These are phyloP conservation scores for Verticillium albo-atrum DNA, from an alignment of 2,329 filamentous ascomycete genomes.

Conservation along the genomic window DNA sequence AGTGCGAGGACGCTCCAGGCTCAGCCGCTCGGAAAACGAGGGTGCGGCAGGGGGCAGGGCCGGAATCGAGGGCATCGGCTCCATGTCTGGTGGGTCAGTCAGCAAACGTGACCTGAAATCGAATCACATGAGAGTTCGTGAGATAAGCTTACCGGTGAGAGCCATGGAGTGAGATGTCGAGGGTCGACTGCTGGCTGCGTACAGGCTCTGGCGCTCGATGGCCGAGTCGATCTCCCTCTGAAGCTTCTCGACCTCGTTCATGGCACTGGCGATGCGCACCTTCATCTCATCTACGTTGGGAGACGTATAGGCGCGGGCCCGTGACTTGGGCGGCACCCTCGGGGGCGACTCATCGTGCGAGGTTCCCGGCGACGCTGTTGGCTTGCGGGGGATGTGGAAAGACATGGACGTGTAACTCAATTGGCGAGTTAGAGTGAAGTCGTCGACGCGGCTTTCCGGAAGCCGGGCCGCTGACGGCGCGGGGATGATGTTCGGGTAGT, in stretches of 20 bases:
- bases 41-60: conserved; percentile 52
- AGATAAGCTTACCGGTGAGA: conserved; percentile 5
- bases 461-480: conserved; percentile 32
- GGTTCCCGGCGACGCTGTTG: conserved; percentile 25
- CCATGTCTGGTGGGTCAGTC: conserved; percentile 29
- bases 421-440: conserved; percentile 30
- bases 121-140: too few relatives aligned
- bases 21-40: conserved; percentile 53
- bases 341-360: conserved; percentile 26
- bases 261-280: conserved; percentile 50
- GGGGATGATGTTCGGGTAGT: conserved; percentile 30
- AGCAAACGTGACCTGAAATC: conserved; percentile 1
- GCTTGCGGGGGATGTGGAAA: conserved; percentile 50
- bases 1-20: conserved; percentile 27
- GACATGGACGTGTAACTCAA: conserved; percentile 48
- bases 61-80: conserved; percentile 52
- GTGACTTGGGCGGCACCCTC: conserved; percentile 40
- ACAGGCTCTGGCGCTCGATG: conserved; percentile 57
- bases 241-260: conserved; percentile 54
- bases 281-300: conserved; percentile 47
- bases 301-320: conserved; percentile 38
- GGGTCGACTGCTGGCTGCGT: conserved; percentile 43
- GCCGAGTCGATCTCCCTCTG: conserved; percentile 57
- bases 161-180: conserved; percentile 43
- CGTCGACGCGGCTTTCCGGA: conserved; percentile 17